Percentiles rank a stretch among this genome's conserved stretches.
These are phyloP conservation scores for Cercophora newfieldiana DNA, from an alignment of 495 filamentous ascomycete genomes.

Conservation along the genomic window DNA sequence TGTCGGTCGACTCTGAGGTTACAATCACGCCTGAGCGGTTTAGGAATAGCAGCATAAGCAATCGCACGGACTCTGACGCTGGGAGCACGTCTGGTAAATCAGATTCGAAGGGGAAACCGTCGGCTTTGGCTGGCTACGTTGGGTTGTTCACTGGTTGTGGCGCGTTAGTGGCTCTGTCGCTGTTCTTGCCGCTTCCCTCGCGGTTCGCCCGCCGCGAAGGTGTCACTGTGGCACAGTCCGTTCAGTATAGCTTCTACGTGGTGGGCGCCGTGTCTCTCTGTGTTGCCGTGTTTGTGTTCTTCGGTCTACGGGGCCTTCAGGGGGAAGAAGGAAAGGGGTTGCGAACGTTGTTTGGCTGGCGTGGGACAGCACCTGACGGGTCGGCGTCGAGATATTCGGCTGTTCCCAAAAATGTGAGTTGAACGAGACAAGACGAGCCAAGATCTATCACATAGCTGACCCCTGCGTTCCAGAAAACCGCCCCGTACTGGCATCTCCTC, in stretches of 20 bases:
- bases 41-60: conserved; percentile 26
- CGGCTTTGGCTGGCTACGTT: conserved; percentile 82
- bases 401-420: conserved; percentile 21
- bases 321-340: conserved; percentile 78
- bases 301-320: conserved; percentile 75
- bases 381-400: conserved; percentile 12
- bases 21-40: conserved; percentile 63
- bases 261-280: conserved; percentile 71
- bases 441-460: neutral
- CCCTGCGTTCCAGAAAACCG: conserved; percentile 21
- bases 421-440: neutral
- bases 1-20: conserved; percentile 61
- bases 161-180: conserved; percentile 73
- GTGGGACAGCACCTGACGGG: conserved; percentile 20
- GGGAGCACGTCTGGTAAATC: conserved; percentile 9
- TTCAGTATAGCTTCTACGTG: conserved; percentile 80
- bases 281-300: conserved; percentile 70
- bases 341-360: conserved; percentile 49
- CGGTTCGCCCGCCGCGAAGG: conserved; percentile 66
- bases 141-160: conserved; percentile 91
- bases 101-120: conserved; percentile 39
- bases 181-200: conserved; percentile 86
- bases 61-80: conserved; percentile 10
- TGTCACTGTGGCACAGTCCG: conserved; percentile 63
- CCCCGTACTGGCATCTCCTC: conserved; percentile 55